Evolutionary conservation across 768 basidiomycete species (phyloP), one percentile per base, ranked within the genome.

Genomic region (Lactifluus piperatus): DNA sequence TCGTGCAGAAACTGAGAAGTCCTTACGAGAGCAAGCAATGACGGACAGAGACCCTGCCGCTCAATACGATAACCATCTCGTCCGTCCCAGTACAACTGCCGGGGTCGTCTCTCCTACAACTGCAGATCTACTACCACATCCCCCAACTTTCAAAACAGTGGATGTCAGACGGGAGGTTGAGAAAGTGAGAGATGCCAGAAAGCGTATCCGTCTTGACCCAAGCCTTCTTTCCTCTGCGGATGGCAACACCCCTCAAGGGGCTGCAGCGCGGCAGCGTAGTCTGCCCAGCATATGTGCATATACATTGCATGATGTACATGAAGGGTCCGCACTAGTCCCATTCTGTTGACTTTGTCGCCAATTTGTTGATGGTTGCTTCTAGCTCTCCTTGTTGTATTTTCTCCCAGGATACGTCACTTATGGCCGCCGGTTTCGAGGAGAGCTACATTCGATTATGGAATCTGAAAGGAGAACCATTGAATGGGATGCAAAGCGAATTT

Each of bases 371-470:
- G 55, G 32, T 50, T 53, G 51, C 57, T 51, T 51, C 7, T 65
- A 97, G 95, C 27, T 78, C 87, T 3, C 88, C 94, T 5, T 91
- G 88, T 66, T 85, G 85, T 58, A 82, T 85, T 18, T 97, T 98
- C 68, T 98, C 97, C 29, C 79, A 80, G 41, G 97, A 99, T 71
- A 87, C 86, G 0, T 88, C 94, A 8, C 71, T 98, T 11, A 83
- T 99, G 82, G 97, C 95, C 1, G 89, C 88, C 46, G 97, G 97
- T 3, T 97, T 97, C 69, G 82, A 91, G 26, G 94, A 99, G 72
- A 97, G 94, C 67, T 94, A 92, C 68, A 88, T 98, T 61, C 81
- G 93, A 45, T 65, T 99, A 62, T 99, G 97, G 94, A 95, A 82
- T 69, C 73, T 98, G 52, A 97, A 94, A 68, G 94, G 93, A 36